Evolutionary conservation across 2,329 filamentous ascomycete species (phyloP), one percentile per base, ranked within the genome.

Genomic region (Aspergillus ruber): DNA sequence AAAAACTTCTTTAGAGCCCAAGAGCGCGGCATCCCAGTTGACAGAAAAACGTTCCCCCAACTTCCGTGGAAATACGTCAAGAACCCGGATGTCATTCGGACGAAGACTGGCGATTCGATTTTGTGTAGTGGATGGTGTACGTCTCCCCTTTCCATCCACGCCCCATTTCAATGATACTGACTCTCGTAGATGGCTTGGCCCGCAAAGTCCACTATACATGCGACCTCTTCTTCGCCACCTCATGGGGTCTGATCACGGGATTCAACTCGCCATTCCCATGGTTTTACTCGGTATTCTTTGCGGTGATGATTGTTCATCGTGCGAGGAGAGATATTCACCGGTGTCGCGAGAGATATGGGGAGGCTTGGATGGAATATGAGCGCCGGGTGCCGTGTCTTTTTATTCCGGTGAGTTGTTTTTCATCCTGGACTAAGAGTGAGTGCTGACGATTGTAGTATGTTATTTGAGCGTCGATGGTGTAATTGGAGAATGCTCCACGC

Each of bases 1-100:
- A 95, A 95, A 80, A 95, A 94, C 72, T 82, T 85, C 55, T 95
- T 94, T 80, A 82, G 89, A 44, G 81, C 84, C 51, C 77, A 82
- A 71, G 87, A 94, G 71, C 81, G 84, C 48, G 88, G 88, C 49
- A 82, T 82, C 17, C 55, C 59, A 29, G 68, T 84, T 43, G 75
- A 83, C 64, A 85, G 90, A 58, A 86, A 82, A 57, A 83, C 88
- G 1, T 95, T 95, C 72, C 90, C 90, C 2, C 86, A 90, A 66
- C 79, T 95, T 4, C 89, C 88, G 6, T 95, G 88, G 84, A 85
- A 86, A 65, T 83, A 82, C 3, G 71, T 95, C 47, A 72, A 87
- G 54, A 90, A 94, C 69, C 88, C 90, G 15, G 81, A 84, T 63
- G 82, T 78, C 20, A 91, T 95, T 65, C 75, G 75, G 50, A 87